Base-by-base conservation (phyloP, 768 basidiomycete genomes). In the Amanita rubescens region DNA sequence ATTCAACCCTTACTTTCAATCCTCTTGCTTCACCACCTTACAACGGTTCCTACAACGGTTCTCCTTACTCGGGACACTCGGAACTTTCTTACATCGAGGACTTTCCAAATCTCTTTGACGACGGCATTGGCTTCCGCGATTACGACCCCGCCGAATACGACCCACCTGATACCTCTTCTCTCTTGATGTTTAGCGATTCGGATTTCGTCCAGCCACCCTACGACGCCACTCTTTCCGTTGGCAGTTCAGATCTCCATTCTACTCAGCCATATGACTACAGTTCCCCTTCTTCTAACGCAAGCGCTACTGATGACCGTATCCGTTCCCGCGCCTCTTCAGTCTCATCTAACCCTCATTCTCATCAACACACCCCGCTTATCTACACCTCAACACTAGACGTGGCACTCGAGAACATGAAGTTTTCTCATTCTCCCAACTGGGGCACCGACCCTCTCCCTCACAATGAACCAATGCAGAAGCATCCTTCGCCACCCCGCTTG, bases 121-220 rank as follows among this genome's bases (percentile, higher is more conserved):
- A 78, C 33, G 58, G 24, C 53, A 54, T 66, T 67, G 43, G 64
- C 57, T 57, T 65, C 66, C 59, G 63, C 65, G 83, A 81, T 27
- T 90, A 90, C 76, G 81, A 90, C 64, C 87, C 88, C 3, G 66
- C 78, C 25, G 84, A 89, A 53, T 90, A 80, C 73, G 88, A 90
- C 69, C 62, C 69, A 4, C 82, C 85, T 17, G 65, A 73, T 54
- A 69, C 75, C 30, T 62, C 65, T 42, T 68, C 69, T 20, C 74
- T 82, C 10, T 74, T 89, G 59, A 78, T 85, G 70, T 82, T 84
- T 65, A 71, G 70, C 65, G 78, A 83, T 61, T 57, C 60, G 60
- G 76, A 77, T 10, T 81, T 70, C 59, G 74, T 77, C 58, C 59
- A 63, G 22, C 70, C 72, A 14, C 57, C 53, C 14, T 60, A 54